Conservation (phyloP, 352 stramenopile genomes). For the Phytophthora podocarpi region DNA sequence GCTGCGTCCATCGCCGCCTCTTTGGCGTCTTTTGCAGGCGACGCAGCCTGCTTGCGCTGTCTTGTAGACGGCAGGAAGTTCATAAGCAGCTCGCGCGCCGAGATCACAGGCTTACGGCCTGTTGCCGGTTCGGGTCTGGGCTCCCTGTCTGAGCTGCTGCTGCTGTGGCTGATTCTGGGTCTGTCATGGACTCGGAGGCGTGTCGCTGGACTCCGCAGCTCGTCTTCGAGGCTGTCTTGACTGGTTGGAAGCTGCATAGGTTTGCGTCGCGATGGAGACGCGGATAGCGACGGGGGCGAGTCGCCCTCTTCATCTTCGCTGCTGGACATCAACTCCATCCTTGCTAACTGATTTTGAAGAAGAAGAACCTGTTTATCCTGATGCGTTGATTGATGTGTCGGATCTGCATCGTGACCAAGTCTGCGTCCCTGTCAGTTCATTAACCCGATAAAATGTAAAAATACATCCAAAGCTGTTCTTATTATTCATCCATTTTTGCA, state of each 20-base stretch:
- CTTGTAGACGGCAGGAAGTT: conserved; percentile 45
- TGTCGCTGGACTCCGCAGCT: conserved; percentile 13
- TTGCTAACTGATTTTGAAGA: conserved; percentile 10
- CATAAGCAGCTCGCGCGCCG: conserved; percentile 59
- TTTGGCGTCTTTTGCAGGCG: conserved; percentile 9
- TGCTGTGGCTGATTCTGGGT: background rate
- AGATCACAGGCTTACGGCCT: conserved; percentile 60
- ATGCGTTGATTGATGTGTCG: too few species aligned
- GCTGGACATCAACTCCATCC: conserved; percentile 68
- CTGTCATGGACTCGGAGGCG: background rate
- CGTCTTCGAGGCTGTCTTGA: conserved; percentile 24
- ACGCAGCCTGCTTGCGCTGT: background rate
- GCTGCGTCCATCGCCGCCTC: conserved; percentile 1
- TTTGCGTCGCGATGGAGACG: conserved; percentile 1
- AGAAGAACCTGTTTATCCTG: conserved; percentile 4
- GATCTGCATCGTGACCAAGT: too few species aligned
- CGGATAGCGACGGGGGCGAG: background rate
- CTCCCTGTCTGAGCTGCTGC: background rate
- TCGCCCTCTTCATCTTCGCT: conserved; percentile 56
- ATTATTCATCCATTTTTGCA: too few species aligned
- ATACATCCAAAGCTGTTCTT: too few species aligned
- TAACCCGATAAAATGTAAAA: too few species aligned
- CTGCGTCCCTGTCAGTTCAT: too few species aligned
- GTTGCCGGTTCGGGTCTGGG: background rate
- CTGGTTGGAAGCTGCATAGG: background rate